Evolutionary conservation across 768 basidiomycete species (phyloP).

Genomic region (Amanita pallidorosea): DNA sequence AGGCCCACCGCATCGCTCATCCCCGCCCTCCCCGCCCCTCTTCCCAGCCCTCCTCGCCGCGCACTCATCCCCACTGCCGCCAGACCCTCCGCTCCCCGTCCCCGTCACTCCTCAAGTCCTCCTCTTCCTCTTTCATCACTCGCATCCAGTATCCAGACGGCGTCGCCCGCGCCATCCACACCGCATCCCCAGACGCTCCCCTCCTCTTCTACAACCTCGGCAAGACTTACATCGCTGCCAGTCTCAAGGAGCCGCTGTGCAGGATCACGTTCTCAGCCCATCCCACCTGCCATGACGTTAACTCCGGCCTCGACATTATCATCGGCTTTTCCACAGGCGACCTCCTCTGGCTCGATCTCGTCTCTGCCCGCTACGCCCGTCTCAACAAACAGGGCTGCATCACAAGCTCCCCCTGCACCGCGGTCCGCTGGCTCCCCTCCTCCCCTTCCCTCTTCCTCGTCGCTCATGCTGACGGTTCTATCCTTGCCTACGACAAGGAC

Average conservation of each 20-base stretch:
- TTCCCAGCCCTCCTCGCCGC: constrained; percentile 52
- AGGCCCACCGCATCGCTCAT: constrained; percentile 64
- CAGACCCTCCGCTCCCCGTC: constrained; percentile 51
- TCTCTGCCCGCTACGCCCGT: constrained; percentile 73
- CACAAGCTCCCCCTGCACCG: constrained; percentile 72
- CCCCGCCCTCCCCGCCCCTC: constrained; percentile 24
- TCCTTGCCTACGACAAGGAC: constrained; percentile 85
- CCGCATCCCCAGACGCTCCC: constrained; percentile 76
- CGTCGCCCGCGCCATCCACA: constrained; percentile 54
- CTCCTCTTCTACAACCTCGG: constrained; percentile 84
- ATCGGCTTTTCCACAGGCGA: constrained; percentile 95
- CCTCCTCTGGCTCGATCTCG: constrained; percentile 88
- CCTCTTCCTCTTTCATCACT: constrained; percentile 87
- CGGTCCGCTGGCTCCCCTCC: constrained; percentile 82
- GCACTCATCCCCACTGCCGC: constrained; percentile 55
- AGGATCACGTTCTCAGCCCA: constrained; percentile 77
- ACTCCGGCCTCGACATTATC: constrained; percentile 69
- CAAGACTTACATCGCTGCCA: constrained; percentile 79
- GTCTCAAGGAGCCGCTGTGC: constrained; percentile 86
- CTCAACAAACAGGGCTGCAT: constrained; percentile 86
- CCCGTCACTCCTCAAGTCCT: constrained; percentile 91
- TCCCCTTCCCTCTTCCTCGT: constrained; percentile 76
- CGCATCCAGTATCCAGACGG: constrained; percentile 78
- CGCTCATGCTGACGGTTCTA: constrained; percentile 82
- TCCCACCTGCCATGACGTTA: constrained; percentile 89